These are phyloP conservation scores for Lachnellula cervina DNA, from an alignment of 2,329 filamentous ascomycete genomes.

Conservation along the genomic window DNA sequence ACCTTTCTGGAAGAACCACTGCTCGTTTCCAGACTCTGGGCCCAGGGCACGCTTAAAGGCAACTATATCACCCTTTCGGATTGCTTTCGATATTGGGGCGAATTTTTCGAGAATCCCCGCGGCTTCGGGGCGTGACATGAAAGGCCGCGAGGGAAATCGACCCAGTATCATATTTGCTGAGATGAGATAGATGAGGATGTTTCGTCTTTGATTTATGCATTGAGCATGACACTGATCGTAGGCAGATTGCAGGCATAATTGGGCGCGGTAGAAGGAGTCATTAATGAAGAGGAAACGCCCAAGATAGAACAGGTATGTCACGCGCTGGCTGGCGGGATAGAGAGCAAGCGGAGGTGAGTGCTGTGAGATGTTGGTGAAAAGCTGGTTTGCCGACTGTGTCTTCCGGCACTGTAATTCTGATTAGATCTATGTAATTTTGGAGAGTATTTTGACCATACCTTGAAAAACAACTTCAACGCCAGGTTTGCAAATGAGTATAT, in stretches of 20 bases:
- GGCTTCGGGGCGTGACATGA: conserved; percentile 69
- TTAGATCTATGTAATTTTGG: conserved; percentile 6
- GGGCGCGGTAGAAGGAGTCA: conserved; percentile 74
- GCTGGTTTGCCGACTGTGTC: conserved; percentile 76
- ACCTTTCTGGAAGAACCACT: conserved; percentile 72
- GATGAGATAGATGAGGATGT: conserved; percentile 80
- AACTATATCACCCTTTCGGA: conserved; percentile 69
- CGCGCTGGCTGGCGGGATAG: conserved; percentile 80
- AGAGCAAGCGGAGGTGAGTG: conserved; percentile 75
- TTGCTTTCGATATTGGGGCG: conserved; percentile 64
- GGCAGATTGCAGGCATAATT: conserved; percentile 69
- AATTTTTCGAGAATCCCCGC: conserved; percentile 61
- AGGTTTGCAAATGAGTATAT: conserved; percentile 92
- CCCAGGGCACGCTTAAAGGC: conserved; percentile 67
- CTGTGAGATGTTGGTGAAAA: conserved; percentile 82
- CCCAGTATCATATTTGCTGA: conserved; percentile 79
- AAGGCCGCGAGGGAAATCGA: conserved; percentile 64
- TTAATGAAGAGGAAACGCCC: conserved; percentile 86
- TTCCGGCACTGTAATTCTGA: conserved; percentile 59
- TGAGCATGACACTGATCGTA: conserved; percentile 74
- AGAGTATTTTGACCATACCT: conserved; percentile 43
- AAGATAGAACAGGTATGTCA: conserved; percentile 92
- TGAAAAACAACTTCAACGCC: conserved; percentile 81
- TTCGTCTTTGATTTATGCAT: conserved; percentile 68
- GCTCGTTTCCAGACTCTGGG: conserved; percentile 46